Base-by-base conservation (phyloP, 2,329 filamentous ascomycete genomes). In the Hymenotorrendiella dingleyae region DNA sequence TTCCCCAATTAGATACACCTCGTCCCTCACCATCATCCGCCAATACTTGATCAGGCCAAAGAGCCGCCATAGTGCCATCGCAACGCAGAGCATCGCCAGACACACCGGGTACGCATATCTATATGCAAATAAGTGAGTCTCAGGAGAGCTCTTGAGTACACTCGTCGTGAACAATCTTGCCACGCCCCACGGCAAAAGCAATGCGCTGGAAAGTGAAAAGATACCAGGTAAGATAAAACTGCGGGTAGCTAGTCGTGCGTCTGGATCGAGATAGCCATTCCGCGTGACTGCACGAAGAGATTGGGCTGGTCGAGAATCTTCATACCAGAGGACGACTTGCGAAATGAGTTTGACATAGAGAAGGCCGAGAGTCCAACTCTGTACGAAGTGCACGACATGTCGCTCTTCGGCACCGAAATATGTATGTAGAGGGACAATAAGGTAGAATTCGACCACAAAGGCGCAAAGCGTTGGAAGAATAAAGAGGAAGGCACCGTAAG, bases 1-100 rank as follows among this genome's bases (percentile, higher is more conserved):
- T 67, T 98, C 91, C 2, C 93, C 93, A 59, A 97, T 93, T 33
- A 98, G 70, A 62, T 98, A 98, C 0, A 94, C 90, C 65, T 98
- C 94, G 62, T 98, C 94, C 28, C 88, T 74, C 35, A 98, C 88
- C 45, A 83, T 78, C 44, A 81, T 73, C 55, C 86, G 80, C 90
- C 91, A 97, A 16, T 78, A 69, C 35, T 77, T 75, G 39, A 93
- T 74, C 40, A 87, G 74, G 34, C 74, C 66, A 7, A 75, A 58
- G n/a, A 82, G 60, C 9, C 74, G 72, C 58, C 70, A 74, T 7
- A 75, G 58, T 2, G 73, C 68, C 17, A 76, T 62, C 3, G 78
- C 63, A 2, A 73, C 71, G 20, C 44, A 41, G 10, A 46, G 45
- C 7, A 55, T 28, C 14, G 39, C 48, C 11, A 61, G 22, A 17